Evolutionary conservation across 2,329 filamentous ascomycete species (phyloP).

Genomic region (Sarocladiaceae sp.): DNA sequence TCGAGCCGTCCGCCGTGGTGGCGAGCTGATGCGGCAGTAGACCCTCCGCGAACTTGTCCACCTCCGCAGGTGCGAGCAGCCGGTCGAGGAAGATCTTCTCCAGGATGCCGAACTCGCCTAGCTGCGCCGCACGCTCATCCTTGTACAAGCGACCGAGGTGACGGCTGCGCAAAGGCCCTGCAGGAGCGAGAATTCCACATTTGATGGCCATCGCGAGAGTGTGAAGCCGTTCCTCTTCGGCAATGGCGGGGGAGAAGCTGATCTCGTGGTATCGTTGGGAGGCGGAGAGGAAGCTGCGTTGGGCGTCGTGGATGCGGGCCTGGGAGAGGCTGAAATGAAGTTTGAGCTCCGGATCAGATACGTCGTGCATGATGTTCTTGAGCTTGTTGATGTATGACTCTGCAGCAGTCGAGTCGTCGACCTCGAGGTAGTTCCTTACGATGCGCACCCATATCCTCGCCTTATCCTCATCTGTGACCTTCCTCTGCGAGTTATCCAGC

Average conservation of each 20-base stretch:
- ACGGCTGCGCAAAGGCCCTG: constrained; percentile 76
- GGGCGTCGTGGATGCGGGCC: constrained; percentile 86
- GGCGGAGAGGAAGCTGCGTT: constrained; percentile 82
- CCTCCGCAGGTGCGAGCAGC: constrained; percentile 73
- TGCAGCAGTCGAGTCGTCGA: constrained; percentile 80
- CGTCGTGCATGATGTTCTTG: constrained; percentile 81
- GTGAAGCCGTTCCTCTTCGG: constrained; percentile 77
- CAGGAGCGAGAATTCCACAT: constrained; percentile 87
- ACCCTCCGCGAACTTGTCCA: constrained; percentile 74
- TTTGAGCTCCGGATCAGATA: constrained; percentile 65
- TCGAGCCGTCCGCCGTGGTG: constrained; percentile 81
- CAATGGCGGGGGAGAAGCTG: constrained; percentile 69
- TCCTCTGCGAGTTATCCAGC: constrained; percentile 81
- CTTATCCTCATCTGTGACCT: constrained; percentile 75
- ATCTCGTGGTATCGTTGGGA: constrained; percentile 84
- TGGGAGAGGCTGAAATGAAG: constrained; percentile 88
- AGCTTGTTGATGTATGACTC: constrained; percentile 89
- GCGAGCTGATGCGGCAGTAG: constrained; percentile 86
- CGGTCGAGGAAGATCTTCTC: constrained; percentile 98
- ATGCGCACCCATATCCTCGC: constrained; percentile 88
- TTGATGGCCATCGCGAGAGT: constrained; percentile 83
- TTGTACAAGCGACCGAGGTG: constrained; percentile 83
- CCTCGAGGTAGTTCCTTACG: constrained; percentile 87
- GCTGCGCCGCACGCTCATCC: constrained; percentile 72
- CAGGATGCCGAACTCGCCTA: constrained; percentile 78